Evolutionary conservation across 306 rosid genomes (phyloP), one percentile per base, ranked within the genome.

Genomic region (Quercus mongolica): DNA sequence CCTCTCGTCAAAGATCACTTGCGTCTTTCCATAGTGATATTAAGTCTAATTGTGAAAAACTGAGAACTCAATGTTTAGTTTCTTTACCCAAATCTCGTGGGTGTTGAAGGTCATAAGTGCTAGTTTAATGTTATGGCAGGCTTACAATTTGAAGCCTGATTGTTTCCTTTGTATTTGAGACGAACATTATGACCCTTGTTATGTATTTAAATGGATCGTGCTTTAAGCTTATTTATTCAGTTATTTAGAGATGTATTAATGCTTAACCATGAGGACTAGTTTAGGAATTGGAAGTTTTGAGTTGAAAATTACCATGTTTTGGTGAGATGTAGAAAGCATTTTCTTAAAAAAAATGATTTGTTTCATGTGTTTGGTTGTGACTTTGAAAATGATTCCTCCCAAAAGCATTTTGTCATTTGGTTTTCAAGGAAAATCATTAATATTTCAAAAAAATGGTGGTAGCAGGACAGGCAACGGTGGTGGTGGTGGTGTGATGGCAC

Each of bases 11-110:
- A 80, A 86, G 84, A 68, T 88, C 90, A 69, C 79, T 89, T 23
- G 41, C 67, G 79, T 89, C 92, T 46, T 88, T 93, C 73, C 93
- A 84, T 71, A 82, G 82, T 59, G 96, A 91, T 54, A 71, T 90
- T 69, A 91, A 77, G 88, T 85, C 88, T 21, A 83, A 84, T 76
- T 46, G 86, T 71, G 94, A 90, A 87, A 77, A 83, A 31, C 33
- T 88, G 76, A 90, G 83, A 85, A 77, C 75, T 46, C 80, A 86
- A 57, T 85, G 82, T 86, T 71, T 81, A 79, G 87, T 81, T 55
- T 72, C 83, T 17, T 38, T 79, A 51, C 86, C 91, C 88, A 92
- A 88, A 57, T 79, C 88, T 85, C 73, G 63, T 79, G 90, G 83
- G 78, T 85, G 65, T 81, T 78, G 78, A 81, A 70, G 75, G 17